Base-by-base conservation (phyloP, 257 asterid species). In the Solanum phureja region DNA sequence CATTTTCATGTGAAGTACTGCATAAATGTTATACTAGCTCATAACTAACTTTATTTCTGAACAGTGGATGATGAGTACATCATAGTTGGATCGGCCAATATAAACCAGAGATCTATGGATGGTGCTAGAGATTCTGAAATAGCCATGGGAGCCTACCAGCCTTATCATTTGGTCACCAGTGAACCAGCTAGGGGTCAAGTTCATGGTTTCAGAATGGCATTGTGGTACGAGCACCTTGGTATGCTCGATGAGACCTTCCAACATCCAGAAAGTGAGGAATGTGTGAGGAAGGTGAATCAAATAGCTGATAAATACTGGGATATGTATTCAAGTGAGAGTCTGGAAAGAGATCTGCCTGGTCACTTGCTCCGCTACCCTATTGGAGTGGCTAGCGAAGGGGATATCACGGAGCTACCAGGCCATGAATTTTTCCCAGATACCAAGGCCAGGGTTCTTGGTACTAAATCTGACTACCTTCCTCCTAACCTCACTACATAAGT, bases 101-200 rank as follows among this genome's bases (percentile, higher is more conserved):
- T 96, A 89, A 95, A 96, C 94, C 99, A 96, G 87, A 89, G 99
- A 87, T 95, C 98, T n/a, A 94, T 96, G 98, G 99, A 96, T 77
- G 99, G 99, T 9, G 89, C 98, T 1, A 91, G 99, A 83, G 99
- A 96, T 71, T 93, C 98, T 0, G 98, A 96, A 90, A 95, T 95
- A 87, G 98, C 97, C 8, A 96, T 94, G 92, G 98, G 98, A 23
- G 98, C 94, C 6, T 95, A 94, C 89, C 98, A 96, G 87, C 98
- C 98, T 8, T 64, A 94, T 88, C 98, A 96, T 79, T 76, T 95
- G 89, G 90, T 93, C 5, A 66, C 92, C 90, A 77, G 89, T 33
- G 7, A 92, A 56, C 94, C 96, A 1, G 98, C 98, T 13, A 91
- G 96, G 90, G 98, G 99, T 11, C 95, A 95, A 60, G 52, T 96